A percentile compares a stretch with the other conserved stretches of the same genome.
These are phyloP conservation scores for Trichoderma guizhouense DNA, from an alignment of 2,329 filamentous ascomycete species.

Conservation along the genomic window DNA sequence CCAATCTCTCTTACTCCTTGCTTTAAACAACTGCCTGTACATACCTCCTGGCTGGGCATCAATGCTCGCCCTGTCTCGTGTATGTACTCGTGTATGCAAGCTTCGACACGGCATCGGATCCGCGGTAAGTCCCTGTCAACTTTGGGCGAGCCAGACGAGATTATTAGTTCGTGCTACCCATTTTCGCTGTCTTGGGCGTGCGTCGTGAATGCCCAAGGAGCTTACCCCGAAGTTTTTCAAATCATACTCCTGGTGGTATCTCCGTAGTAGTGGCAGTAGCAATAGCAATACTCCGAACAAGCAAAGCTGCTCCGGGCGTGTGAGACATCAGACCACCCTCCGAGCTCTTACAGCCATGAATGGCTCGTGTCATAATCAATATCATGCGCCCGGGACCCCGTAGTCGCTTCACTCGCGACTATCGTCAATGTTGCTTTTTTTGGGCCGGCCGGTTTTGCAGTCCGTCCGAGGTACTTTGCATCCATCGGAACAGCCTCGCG, in stretches of 20 bases:
- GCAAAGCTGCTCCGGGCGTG: neutral
- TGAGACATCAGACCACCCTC: conserved; percentile 12
- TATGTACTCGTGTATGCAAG: neutral
- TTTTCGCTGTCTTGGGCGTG: neutral
- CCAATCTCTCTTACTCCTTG: neutral
- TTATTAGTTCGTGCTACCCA: neutral
- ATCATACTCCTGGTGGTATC: neutral
- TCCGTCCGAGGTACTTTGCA: neutral
- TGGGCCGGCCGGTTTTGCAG: neutral
- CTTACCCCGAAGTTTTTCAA: neutral
- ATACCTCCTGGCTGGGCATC: neutral
- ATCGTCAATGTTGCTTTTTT: neutral
- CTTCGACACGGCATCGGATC: neutral
- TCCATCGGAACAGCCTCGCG: neutral
- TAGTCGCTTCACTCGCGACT: neutral
- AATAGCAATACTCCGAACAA: neutral
- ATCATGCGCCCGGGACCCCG: neutral
- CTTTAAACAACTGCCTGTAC: neutral
- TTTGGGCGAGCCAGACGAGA: neutral
- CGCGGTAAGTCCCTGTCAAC: neutral
- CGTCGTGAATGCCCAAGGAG: neutral
- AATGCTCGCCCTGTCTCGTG: neutral
- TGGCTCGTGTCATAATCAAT: neutral
- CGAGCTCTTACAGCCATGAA: neutral
- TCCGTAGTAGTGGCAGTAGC: neutral